Evolutionary conservation across 257 asterid genomes (phyloP).

Genomic region (Lavandula angustifolia): DNA sequence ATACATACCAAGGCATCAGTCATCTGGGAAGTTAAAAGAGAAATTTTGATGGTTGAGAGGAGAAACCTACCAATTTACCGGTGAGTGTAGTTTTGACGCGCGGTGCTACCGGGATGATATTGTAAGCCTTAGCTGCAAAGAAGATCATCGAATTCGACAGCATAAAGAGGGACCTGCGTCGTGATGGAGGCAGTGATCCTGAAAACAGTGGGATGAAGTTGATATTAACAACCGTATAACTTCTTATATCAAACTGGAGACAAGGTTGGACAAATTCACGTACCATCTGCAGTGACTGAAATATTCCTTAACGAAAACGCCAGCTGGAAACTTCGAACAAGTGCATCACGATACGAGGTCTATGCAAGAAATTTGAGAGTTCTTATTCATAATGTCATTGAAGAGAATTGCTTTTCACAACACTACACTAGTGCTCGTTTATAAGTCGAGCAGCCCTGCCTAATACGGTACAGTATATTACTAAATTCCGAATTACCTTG

Average conservation of each 20-base stretch:
- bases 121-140: constrained; percentile 81
- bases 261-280: neutral
- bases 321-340: constrained; percentile 79
- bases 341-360: constrained; percentile 76
- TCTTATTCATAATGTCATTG: neutral
- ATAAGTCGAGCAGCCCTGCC: neutral
- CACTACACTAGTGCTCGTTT: neutral
- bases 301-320: constrained; percentile 74
- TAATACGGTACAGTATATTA: neutral
- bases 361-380: constrained; percentile 37
- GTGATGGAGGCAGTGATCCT: constrained; percentile 79
- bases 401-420: neutral
- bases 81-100: constrained; percentile 54
- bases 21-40: neutral
- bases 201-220: constrained; percentile 31
- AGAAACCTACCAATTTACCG: constrained; percentile 52
- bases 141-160: constrained; percentile 84
- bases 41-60: constrained; percentile 7
- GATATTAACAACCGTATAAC: neutral
- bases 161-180: constrained; percentile 86
- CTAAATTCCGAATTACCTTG: constrained; percentile 58
- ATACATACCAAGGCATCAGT: neutral
- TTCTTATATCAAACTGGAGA: neutral
- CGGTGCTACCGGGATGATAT: constrained; percentile 58
- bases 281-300: constrained; percentile 75